Evolutionary conservation across 2,329 filamentous ascomycete genomes (phyloP).

Genomic region (Zymoseptoria ardabiliae): DNA sequence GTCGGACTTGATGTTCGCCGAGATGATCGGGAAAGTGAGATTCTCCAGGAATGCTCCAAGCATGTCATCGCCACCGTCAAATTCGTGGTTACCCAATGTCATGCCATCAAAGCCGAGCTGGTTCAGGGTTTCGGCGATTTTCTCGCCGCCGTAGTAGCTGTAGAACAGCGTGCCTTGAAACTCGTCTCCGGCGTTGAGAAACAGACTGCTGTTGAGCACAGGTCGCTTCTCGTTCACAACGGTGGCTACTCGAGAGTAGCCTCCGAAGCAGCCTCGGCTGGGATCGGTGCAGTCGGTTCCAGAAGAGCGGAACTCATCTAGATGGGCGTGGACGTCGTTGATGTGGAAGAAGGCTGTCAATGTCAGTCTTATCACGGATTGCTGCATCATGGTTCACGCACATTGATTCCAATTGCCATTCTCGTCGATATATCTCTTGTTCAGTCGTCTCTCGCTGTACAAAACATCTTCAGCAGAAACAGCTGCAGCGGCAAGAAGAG

Average conservation of each 20-base stretch:
- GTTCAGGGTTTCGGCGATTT: conserved; percentile 61
- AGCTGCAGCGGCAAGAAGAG: not conserved
- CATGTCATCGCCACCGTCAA: conserved; percentile 56
- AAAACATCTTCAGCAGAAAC: conserved; percentile 18
- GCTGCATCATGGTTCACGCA: not conserved
- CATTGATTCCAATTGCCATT: conserved; percentile 28
- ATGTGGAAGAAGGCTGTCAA: conserved; percentile 53
- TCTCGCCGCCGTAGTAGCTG: conserved; percentile 58
- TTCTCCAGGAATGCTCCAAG: conserved; percentile 56
- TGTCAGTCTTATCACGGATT: not conserved
- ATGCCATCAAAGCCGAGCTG: conserved; percentile 60
- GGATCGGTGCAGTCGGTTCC: conserved; percentile 56
- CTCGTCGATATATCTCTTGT: conserved; percentile 18
- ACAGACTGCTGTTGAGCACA: conserved; percentile 53
- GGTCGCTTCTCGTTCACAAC: conserved; percentile 51
- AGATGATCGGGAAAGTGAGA: conserved; percentile 57
- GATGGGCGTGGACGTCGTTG: conserved; percentile 62
- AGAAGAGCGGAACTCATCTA: conserved; percentile 55
- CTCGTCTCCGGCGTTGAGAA: conserved; percentile 61
- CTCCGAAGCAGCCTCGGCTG: conserved; percentile 53
- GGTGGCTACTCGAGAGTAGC: conserved; percentile 57
- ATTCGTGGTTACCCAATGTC: conserved; percentile 62
- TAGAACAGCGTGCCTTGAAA: conserved; percentile 64
- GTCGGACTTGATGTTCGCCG: conserved; percentile 56
- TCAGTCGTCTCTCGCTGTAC: conserved; percentile 14